Base-by-base conservation (phyloP, 2,329 filamentous ascomycete genomes). In the Myriangium duriaei region DNA sequence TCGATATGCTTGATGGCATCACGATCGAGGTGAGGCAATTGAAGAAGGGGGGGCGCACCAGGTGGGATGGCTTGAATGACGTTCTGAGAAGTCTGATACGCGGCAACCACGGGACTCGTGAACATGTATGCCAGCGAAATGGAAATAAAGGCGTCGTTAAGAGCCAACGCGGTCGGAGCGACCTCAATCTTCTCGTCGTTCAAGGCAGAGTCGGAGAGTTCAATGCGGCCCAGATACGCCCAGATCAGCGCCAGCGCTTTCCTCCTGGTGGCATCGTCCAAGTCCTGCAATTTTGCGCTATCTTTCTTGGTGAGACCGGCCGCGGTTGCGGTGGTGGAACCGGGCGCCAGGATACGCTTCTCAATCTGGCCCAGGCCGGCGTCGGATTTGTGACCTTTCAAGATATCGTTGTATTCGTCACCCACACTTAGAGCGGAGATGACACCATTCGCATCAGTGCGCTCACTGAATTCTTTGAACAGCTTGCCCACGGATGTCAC, bases 401-500 rank as follows among this genome's bases (percentile, higher is more conserved):
- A 68, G 19, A 81, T 65, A 5, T 79, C 69, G 47, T 82, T 77
- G 60, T 81, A 95, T 56, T 98, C 91, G 50, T 84, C 79, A 44
- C 87, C 91, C 16, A 74, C 75, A 61, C 85, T 95, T 40, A 96
- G 67, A 32, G 85, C 82, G 32, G 74, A 71, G 42, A 96, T 68
- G 40, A 95, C 77, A 42, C 78, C 84, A 30, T 80, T 81, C 51
- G 84, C 79, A 45, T 84, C 76, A 46, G 91, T 81, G 45, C 76
- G 74, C 39, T 94, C 87, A 47, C 83, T 77, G 62, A 92, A 98
- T 54, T 94, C 85, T 50, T 79, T 80, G 72, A 98, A 96, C 42
- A 98, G 73, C 48, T 85, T 87, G 59, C 92, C 92, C 49, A 92
- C 87, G 60, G 83, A 95, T 56, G 91, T 84, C 56, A 95, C 80